Conservation (phyloP, 2,329 filamentous ascomycete genomes). For the Aureobasidium mangrovei region DNA sequence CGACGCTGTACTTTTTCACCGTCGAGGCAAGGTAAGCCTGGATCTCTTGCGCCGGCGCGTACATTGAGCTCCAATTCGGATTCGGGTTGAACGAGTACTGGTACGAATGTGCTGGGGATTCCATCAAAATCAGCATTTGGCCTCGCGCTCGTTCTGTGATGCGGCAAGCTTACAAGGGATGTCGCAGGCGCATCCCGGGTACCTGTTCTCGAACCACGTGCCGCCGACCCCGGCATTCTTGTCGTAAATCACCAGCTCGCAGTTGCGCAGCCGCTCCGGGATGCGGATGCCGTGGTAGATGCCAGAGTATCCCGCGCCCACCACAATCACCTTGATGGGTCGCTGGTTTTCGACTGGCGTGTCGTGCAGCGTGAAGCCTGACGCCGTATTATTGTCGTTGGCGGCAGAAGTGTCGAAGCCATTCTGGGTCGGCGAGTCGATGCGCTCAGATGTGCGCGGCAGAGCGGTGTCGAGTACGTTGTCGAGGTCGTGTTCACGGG, state of each 20-base stretch:
- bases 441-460: neutral
- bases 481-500: neutral
- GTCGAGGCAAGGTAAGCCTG: conserved; percentile 29
- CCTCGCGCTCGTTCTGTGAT: neutral
- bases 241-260: conserved; percentile 35
- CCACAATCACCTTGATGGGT: conserved; percentile 36
- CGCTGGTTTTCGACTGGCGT: conserved; percentile 35
- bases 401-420: neutral
- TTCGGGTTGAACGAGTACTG: conserved; percentile 38
- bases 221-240: conserved; percentile 35
- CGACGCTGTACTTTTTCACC: conserved; percentile 29
- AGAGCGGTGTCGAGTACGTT: neutral
- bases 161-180: conserved; percentile 14
- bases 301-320: conserved; percentile 37
- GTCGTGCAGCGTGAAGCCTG: conserved; percentile 28
- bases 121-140: no score
- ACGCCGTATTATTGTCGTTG: neutral
- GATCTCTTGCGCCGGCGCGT: conserved; percentile 33
- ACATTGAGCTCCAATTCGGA: conserved; percentile 33
- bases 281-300: conserved; percentile 38
- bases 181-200: conserved; percentile 35
- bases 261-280: conserved; percentile 33
- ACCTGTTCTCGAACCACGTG: conserved; percentile 35
- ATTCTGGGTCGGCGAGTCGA: conserved; percentile 5
- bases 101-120: conserved; percentile 29